Base-by-base conservation (phyloP, 2,329 filamentous ascomycete genomes). In the Exophiala sp. region DNA sequence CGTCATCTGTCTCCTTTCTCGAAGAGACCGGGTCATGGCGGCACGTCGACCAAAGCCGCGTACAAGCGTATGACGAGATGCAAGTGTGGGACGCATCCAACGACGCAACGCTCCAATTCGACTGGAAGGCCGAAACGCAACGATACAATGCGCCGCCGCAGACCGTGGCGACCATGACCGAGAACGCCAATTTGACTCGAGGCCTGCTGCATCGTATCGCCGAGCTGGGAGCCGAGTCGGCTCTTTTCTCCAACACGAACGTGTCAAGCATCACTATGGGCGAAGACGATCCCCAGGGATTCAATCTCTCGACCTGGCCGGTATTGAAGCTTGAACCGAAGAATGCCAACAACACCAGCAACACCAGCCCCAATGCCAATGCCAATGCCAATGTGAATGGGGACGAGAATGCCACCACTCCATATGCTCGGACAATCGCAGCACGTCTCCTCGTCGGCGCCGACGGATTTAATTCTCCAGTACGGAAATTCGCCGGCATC, bases 21-120 rank as follows among this genome's bases (percentile, higher is more conserved):
- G 77, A 87, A 64, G 74, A 78, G 3, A 93, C 95, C 53, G 93
- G 91, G 29, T 89, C 85, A 43, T 97, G 91, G 93, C 65, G 75
- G 5, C 82, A 94, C 64, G 73, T 96, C 53, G 78, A 86, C 59
- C 71, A 75, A 35, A 73, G 80, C 4, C 81, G 93, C 24, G 80
- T 93, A 27, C 90, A 96, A 71, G 79, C 83, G 1, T 98, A 96
- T 68, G 83, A 94, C 52, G 86, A 91, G 62, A 98, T 98, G 93
- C 86, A 95, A 67, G 93, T 97, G 24, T 98, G 94, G 93, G 93
- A 98, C 67, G 94, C 91, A 55, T 81, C 95, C 49, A 87, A 86
- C 34, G 89, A 82, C 52, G 87, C 89, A 29, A 81, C 83, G 60
- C 93, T 98, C 65, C 85, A 88, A 60, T 98, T 98, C 67, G 86